Base-by-base conservation (phyloP, 768 basidiomycete genomes). In the Lentinula boryana region DNA sequence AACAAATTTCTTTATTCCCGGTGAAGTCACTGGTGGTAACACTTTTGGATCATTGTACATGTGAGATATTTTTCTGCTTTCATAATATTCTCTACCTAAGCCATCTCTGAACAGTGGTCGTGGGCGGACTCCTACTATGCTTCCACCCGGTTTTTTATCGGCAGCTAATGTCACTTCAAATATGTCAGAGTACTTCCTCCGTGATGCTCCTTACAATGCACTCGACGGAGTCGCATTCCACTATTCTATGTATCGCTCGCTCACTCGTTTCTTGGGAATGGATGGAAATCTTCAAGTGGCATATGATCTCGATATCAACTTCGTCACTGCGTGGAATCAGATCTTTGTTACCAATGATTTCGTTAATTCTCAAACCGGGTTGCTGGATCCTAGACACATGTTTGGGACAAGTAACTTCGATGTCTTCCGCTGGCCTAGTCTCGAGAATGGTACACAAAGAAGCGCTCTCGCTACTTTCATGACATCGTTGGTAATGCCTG, bases 11-110 rank as follows among this genome's bases (percentile, higher is more conserved):
- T 88, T 85, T 74, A 94, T 97, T 65, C 78, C 92, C 0, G 95
- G 95, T 44, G 95, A 97, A 77, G 91, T 97, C 52, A 97, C 95
- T 10, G 95, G 95, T 78, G 95, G 94, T 60, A 88, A 97, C 73
- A 86, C 85, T 1, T 96, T 96, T 68, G 93, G 92, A 9, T 77
- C 93, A 0, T 75, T 96, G 9, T 97, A 96, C 73, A 74, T 91
- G 91, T 90, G 68, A 63, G 88, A 79, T 35, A 5, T 55, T 35
- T 46, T 2, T 35, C 32, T 21, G 3, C 13, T 60, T 13, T 50
- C 49, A 53, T 9, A 48, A 48, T 23, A 52, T 13, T 58, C 23
- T 53, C 50, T 58, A 27, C 56, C 44, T 16, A 31, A 38, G 36
- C 36, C 6, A 8, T 38, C 13, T 38, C 6, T 36, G 18, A 56